A percentile compares a stretch with the other conserved stretches of the same genome.
Conservation (phyloP, 768 basidiomycete species). For the Boletus fagicola region DNA sequence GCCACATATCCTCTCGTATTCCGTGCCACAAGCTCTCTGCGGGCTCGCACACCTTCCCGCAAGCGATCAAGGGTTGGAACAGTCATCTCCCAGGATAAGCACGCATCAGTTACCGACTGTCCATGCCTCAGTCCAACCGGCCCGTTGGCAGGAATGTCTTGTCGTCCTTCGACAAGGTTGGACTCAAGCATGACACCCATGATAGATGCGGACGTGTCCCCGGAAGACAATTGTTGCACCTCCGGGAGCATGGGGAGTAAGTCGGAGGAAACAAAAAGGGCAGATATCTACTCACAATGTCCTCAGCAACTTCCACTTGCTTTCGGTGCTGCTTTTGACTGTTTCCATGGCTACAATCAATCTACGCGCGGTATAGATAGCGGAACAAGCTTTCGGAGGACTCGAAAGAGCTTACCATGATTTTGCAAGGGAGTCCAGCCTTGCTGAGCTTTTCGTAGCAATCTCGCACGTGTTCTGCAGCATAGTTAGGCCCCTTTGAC, state of each 20-base stretch:
- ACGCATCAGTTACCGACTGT: slow-evolving; percentile 85
- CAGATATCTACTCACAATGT: slow-evolving; percentile 60
- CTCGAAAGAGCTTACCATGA: slow-evolving; percentile 64
- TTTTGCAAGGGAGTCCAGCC: slow-evolving; percentile 70
- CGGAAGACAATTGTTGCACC: slow-evolving; percentile 70
- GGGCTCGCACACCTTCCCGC: slow-evolving; percentile 81
- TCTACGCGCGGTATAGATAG: slow-evolving; percentile 42
- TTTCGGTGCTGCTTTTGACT: slow-evolving; percentile 87
- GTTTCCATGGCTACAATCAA: slow-evolving; percentile 97
- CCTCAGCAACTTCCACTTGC: slow-evolving; percentile 85
- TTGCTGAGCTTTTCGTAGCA: slow-evolving; percentile 74
- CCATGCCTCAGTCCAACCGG: slow-evolving; percentile 76
- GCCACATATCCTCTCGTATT: slow-evolving; percentile 16
- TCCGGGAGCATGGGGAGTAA: slow-evolving; percentile 31
- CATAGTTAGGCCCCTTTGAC: slow-evolving; percentile 85
- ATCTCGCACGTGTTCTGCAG: slow-evolving; percentile 73
- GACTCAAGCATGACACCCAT: slow-evolving; percentile 97
- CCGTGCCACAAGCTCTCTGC: slow-evolving; percentile 51
- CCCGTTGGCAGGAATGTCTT: slow-evolving; percentile 76
- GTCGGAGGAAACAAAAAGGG: background rate
- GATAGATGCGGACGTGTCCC: slow-evolving; percentile 69
- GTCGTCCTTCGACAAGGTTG: slow-evolving; percentile 83
- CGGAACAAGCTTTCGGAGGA: background rate
- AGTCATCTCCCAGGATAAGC: slow-evolving; percentile 88
- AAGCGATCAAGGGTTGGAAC: slow-evolving; percentile 78